A percentile compares a stretch with the other conserved stretches of the same genome.
These are phyloP conservation scores for Purpureocillium lavendulum DNA, from an alignment of 2,329 filamentous ascomycete species.

Conservation along the genomic window DNA sequence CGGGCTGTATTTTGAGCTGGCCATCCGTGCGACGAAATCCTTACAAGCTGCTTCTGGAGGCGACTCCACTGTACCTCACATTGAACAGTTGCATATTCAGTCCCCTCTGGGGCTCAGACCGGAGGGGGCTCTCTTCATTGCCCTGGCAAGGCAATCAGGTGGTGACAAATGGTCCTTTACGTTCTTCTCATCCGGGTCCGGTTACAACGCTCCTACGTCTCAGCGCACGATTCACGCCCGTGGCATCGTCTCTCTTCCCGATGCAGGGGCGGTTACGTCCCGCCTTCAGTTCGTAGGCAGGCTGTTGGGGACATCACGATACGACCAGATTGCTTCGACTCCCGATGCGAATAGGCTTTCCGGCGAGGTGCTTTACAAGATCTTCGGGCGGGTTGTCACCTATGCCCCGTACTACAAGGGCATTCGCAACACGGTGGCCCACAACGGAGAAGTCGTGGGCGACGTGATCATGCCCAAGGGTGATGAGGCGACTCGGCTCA, in stretches of 20 bases:
- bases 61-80: neutral
- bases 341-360: neutral
- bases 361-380: neutral
- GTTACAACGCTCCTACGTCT: too few species aligned
- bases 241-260: too few species aligned
- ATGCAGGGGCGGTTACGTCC: too few species aligned
- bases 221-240: too few species aligned
- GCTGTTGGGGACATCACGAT: too few species aligned
- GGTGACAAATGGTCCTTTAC: too few species aligned
- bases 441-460: neutral
- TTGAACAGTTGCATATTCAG: neutral
- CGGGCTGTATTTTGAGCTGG: slow-evolving; percentile 17
- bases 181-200: too few species aligned
- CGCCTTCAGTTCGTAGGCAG: too few species aligned
- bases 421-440: neutral
- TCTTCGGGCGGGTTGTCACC: neutral
- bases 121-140: too few species aligned
- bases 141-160: too few species aligned
- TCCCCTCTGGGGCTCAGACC: too few species aligned
- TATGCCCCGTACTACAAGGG: slow-evolving; percentile 1
- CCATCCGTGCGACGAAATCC: neutral
- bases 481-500: neutral
- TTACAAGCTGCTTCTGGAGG: neutral
- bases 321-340: neutral
- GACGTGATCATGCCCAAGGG: neutral